Evolutionary conservation across 164 flowering plant species (phyloP).

Genomic region (Brasenia schreberi): DNA sequence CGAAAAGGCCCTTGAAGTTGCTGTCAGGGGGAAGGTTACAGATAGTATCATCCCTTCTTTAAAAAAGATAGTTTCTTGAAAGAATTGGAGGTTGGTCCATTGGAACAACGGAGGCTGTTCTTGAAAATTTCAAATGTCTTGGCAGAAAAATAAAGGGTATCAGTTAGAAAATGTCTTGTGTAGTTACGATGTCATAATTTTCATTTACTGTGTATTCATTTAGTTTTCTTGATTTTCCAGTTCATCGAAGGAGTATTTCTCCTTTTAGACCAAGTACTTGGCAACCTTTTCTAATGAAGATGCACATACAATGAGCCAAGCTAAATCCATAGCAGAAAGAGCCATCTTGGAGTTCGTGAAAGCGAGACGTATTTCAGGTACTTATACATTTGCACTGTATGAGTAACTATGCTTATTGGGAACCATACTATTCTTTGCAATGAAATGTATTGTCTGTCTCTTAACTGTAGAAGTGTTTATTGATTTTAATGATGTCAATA

Average conservation of each 20-base stretch:
- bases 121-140: conserved; percentile 57
- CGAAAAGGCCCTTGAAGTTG: conserved; percentile 70
- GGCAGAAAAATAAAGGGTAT: conserved; percentile 72
- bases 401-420: too few species aligned
- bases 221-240: conserved; percentile 23
- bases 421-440: too few species aligned
- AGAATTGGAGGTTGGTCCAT: conserved; percentile 73
- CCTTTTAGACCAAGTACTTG: conserved; percentile 71
- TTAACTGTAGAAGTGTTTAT: too few species aligned
- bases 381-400: too few species aligned
- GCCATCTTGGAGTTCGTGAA: conserved; percentile 80
- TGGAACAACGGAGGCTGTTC: conserved; percentile 74
- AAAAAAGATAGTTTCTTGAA: conserved; percentile 70
- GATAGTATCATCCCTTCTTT: conserved; percentile 73
- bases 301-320: conserved; percentile 48
- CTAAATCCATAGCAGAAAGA: conserved; percentile 80
- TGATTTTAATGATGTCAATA: too few species aligned
- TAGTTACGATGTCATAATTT: neutral
- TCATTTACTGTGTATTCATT: neutral
- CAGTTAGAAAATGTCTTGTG: neutral
- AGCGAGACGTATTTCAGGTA: conserved; percentile 87
- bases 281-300: conserved; percentile 85
- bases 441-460: too few species aligned
- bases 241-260: conserved; percentile 59
- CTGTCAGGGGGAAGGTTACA: conserved; percentile 58